A percentile compares a stretch with the other conserved stretches of the same genome.
Evolutionary conservation across 257 asterid genomes (phyloP).

Genomic region (Paraleonurus japonicus): DNA sequence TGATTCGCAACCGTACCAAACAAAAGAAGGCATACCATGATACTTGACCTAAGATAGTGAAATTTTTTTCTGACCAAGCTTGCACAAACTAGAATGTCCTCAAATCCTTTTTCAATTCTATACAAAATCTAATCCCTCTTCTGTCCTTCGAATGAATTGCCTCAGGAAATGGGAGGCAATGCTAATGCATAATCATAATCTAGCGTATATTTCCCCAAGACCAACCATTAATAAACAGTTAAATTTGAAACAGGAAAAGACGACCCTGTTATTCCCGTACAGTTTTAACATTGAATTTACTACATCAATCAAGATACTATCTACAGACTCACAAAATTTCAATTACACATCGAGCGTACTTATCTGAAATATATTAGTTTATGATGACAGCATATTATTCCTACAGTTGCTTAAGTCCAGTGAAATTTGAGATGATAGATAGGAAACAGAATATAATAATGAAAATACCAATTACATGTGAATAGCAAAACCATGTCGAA

Average conservation of each 20-base stretch:
- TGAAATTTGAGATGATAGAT: background rate
- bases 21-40: background rate
- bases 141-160: background rate
- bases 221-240: background rate
- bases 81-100: background rate
- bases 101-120: background rate
- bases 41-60: background rate
- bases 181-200: background rate
- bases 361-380: background rate
- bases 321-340: background rate
- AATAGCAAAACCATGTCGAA: conserved; percentile 94
- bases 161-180: background rate
- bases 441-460: background rate
- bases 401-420: background rate
- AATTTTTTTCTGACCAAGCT: background rate
- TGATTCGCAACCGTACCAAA: background rate
- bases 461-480: conserved; percentile 67
- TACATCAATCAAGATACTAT: background rate
- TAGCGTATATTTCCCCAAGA: background rate
- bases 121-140: background rate
- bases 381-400: background rate
- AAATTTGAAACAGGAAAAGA: background rate
- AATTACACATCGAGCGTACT: background rate
- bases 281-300: background rate
- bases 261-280: background rate